Conservation (phyloP, 1,284 basidiomycete genomes). For the Sporisorium scitamineum region DNA sequence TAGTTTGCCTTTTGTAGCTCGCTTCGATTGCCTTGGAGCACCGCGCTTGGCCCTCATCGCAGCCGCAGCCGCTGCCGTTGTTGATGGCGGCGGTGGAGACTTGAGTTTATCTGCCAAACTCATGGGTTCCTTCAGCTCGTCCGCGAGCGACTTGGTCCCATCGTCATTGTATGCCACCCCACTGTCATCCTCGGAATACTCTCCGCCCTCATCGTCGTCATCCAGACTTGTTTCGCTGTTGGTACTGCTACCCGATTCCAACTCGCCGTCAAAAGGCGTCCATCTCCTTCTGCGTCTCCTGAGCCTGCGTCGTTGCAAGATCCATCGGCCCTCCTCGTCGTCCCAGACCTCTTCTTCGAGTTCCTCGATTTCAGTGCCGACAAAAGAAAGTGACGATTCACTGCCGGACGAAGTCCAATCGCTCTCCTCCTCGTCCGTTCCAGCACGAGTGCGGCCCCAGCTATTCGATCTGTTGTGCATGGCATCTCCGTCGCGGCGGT, state of each 20-base stretch:
- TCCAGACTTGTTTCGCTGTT: constrained; percentile 1
- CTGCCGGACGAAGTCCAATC: constrained; percentile 23
- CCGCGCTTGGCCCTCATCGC: neutral
- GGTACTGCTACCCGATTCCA: constrained; percentile 18
- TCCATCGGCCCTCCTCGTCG: constrained; percentile 35
- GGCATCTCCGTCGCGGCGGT: neutral
- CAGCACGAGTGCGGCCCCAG: constrained; percentile 28
- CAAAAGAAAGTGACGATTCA: constrained; percentile 5
- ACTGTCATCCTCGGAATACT: constrained; percentile 37
- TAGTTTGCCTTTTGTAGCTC: neutral
- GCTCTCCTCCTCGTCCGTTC: constrained; percentile 2
- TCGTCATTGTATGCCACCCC: constrained; percentile 43
- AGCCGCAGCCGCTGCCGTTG: neutral
- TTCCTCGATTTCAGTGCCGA: constrained; percentile 27
- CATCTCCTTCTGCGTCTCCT: constrained; percentile 21
- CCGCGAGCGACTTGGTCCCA: constrained; percentile 17
- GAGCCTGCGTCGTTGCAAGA: constrained; percentile 35
- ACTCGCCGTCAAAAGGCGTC: constrained; percentile 21
- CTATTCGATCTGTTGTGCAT: constrained; percentile 7
- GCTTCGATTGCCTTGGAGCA: neutral
- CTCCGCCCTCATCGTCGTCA: constrained; percentile 4
- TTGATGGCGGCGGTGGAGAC: constrained; percentile 14
- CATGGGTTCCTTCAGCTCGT: constrained; percentile 31
- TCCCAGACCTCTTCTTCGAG: constrained; percentile 42
- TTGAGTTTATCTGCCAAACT: constrained; percentile 33